Base-by-base conservation (phyloP, 2,329 filamentous ascomycete species). In the Aspergillus ochraceus region DNA sequence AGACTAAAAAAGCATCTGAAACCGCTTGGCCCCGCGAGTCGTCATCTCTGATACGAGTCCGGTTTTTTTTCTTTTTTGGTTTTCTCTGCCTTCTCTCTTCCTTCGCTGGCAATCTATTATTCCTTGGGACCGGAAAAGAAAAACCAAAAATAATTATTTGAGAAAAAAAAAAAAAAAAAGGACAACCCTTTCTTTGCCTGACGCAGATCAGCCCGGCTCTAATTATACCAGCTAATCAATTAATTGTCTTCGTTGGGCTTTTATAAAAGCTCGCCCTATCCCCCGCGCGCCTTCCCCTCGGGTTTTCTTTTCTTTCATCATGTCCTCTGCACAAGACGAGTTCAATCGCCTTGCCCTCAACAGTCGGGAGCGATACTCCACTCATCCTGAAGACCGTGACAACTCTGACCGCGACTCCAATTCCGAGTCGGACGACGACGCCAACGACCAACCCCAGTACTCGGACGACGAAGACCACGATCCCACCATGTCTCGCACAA, bases 271-370 rank as follows among this genome's bases (percentile, higher is more conserved):
- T 57, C 56, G 61, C 52, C 61, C 53, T 47, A 39, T 26, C 32
- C 49, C 46, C 29, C 47, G 26, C 55, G 56, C 60, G 46, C 53
- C 32, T 55, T 26, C 42, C 20, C 26, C 24, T 52, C 47, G 52
- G 32, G 45, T 55, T 56, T 56, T 54, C 45, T 60, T 60, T 61
- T 55, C 53, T 66, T 68, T 70, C 73, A 76, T 60, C 49, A 79
- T 79, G 77, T 76, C 77, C 60, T 61, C 70, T 42, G 78, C 79
- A 54, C 78, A 79, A 68, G 79, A 80, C 69, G 79, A 81, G 73
- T 78, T 79, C 66, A 75, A 80, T 57, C 74, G 72, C 53, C 72
- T 80, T 60, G 70, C 80, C 49, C 71, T 72, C 59, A 71, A 67
- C 61, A 74, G 74, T 52, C 74, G 72, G 55, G 73, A 75, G 55